Base-by-base conservation (phyloP, 441 rosid species). In the Arabidopsis hybrid region DNA sequence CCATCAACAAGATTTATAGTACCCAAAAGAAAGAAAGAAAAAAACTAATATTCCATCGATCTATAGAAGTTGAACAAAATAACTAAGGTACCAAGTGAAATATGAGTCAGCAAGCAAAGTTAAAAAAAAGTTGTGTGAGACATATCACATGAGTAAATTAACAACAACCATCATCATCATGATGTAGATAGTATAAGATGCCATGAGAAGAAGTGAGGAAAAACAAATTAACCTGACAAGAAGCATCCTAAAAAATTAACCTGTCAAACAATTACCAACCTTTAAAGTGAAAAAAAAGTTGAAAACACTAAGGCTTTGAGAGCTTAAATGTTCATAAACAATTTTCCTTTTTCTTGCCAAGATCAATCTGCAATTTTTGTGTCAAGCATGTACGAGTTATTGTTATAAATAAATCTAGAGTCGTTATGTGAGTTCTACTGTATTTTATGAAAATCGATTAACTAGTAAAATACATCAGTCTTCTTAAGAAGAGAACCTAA, bases 51-150 rank as follows among this genome's bases (percentile, higher is more conserved):
- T 11, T 73, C 3, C 47, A 45, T 46, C 53, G 58, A 68, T 77
- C 57, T 42, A 21, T 70, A 21, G 32, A 21, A 21, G 43, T 71
- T 77, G 72, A 71, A 71, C 57, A 65, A 35, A 49, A 42, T 65
- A 71, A 51, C 53, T 13, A 77, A 65, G 52, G 73, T 51, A 59
- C 67, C 62, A 38, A 71, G 77, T 77, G 80, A 72, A 57, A 58
- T 34, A 58, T 70, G 80, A 77, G 69, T 77, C 80, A 77, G 80
- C 77, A 72, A 72, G 68, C 80, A 77, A 66, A 45, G 64, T 60
- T 21, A 18, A 36, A 62, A 62, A 56, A 71, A 29, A 35, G 40
- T 51, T 42, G 39, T 52, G 61, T 13, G 53, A 51, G 73, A 77
- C 69, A 71, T 50, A 35, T 76, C 75, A 31, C 75, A 76, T 76